Conservation (phyloP, 2,329 filamentous ascomycete genomes). For the Aciculosporium take region DNA sequence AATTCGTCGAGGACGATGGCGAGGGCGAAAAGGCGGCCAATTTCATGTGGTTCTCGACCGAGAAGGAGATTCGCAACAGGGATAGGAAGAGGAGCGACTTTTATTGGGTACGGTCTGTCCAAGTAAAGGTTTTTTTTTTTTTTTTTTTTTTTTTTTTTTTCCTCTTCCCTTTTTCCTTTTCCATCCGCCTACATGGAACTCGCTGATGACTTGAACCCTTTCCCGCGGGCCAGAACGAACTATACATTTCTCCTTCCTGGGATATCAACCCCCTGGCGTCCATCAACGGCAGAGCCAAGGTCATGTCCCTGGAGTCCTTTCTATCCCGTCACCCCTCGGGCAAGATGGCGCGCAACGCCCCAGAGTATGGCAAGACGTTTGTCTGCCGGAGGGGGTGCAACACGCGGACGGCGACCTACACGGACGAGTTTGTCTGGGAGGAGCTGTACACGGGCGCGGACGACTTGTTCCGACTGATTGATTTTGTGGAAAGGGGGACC, state of each 20-base stretch:
- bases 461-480: constrained; percentile 50
- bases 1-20: constrained; percentile 62
- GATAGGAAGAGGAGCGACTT: constrained; percentile 72
- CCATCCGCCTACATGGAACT: no score
- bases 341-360: constrained; percentile 55
- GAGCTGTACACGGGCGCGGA: constrained; percentile 56
- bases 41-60: constrained; percentile 92
- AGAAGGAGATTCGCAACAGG: constrained; percentile 75
- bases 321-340: constrained; percentile 57
- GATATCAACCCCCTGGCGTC: constrained; percentile 77
- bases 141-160: no score
- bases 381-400: constrained; percentile 83
- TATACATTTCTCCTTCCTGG: constrained; percentile 79
- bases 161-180: no score
- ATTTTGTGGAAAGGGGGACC: constrained; percentile 56
- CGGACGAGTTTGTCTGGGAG: constrained; percentile 85
- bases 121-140: no score
- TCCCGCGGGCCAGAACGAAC: constrained; percentile 53
- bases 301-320: constrained; percentile 63
- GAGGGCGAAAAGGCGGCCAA: constrained; percentile 57
- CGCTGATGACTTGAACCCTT: no score
- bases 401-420: constrained; percentile 77
- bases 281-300: constrained; percentile 75
- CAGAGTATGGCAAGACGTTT: constrained; percentile 73
- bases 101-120: constrained; percentile 36